These are phyloP conservation scores for Eurotiales sp. DNA, from an alignment of 2,329 filamentous ascomycete species.

Conservation along the genomic window DNA sequence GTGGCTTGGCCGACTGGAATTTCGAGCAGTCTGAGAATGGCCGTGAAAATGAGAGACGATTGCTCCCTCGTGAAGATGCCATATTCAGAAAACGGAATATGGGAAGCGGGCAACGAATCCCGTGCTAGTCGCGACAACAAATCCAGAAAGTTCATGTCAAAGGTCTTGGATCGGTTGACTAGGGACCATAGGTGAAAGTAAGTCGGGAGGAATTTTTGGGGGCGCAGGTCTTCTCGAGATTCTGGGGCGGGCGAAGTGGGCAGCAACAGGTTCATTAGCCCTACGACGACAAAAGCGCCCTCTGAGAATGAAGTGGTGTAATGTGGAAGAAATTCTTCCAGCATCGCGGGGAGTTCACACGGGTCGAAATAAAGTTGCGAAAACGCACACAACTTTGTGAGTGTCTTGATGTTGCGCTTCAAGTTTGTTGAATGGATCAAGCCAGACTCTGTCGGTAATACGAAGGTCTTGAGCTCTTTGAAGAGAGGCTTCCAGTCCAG, in stretches of 20 bases:
- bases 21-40: conserved; percentile 81
- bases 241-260: conserved; percentile 72
- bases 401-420: conserved; percentile 65
- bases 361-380: conserved; percentile 92
- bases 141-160: conserved; percentile 85
- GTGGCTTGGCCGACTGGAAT: conserved; percentile 96
- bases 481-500: conserved; percentile 93
- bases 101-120: conserved; percentile 70
- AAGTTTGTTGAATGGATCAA: conserved; percentile 59
- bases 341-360: conserved; percentile 72
- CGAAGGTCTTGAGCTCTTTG: conserved; percentile 86
- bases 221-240: conserved; percentile 70
- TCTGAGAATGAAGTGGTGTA: conserved; percentile 93
- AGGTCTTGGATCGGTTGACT: conserved; percentile 80
- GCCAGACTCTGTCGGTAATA: conserved; percentile 76
- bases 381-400: conserved; percentile 87
- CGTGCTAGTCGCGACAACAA: conserved; percentile 81
- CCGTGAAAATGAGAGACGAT: conserved; percentile 87
- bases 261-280: conserved; percentile 78
- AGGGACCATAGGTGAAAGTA: conserved; percentile 97
- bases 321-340: conserved; percentile 76
- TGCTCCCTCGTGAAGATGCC: conserved; percentile 92
- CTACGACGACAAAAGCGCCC: conserved; percentile 88
- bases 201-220: conserved; percentile 84
- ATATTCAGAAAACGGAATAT: conserved; percentile 77